These are phyloP conservation scores for Emiliania huxleyi DNA, from an alignment of 78 protist species.

Conservation along the genomic window DNA sequence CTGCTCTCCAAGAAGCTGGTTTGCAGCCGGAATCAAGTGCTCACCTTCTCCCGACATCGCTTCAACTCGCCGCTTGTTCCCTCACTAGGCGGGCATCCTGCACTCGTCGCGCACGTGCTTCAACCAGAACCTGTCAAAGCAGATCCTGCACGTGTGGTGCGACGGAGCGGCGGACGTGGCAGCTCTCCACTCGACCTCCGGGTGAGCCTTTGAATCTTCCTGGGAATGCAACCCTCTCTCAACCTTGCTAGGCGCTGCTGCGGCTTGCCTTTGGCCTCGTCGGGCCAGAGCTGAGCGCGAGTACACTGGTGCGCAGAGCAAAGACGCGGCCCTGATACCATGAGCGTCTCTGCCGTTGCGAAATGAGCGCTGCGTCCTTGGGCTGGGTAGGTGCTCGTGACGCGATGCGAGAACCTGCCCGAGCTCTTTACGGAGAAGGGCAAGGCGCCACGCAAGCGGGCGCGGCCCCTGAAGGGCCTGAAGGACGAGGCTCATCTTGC, in stretches of 20 bases:
- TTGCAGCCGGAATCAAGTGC: too few relatives aligned
- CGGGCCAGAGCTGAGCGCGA: not conserved
- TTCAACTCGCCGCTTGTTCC: too few relatives aligned
- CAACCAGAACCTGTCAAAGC: not conserved
- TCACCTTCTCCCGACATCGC: too few relatives aligned
- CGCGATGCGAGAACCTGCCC: not conserved
- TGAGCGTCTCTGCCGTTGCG: too few relatives aligned
- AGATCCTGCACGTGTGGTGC: conserved; percentile 48
- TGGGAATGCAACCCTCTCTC: too few relatives aligned
- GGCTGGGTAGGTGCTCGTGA: too few relatives aligned
- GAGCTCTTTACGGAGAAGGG: not conserved
- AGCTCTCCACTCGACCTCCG: too few relatives aligned
- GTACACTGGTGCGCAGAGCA: conserved; percentile 8
- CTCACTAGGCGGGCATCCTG: too few relatives aligned
- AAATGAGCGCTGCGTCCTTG: too few relatives aligned
- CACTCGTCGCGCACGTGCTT: not conserved
- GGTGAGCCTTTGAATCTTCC: too few relatives aligned
- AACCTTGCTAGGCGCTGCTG: too few relatives aligned
- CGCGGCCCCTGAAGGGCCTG: not conserved
- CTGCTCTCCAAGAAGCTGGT: conserved; percentile 31
- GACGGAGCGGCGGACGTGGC: not conserved
- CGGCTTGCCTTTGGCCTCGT: not conserved
- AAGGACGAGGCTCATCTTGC: not conserved
- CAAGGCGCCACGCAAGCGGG: not conserved
- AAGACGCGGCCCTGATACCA: too few relatives aligned